A percentile compares a stretch with the other conserved stretches of the same genome.
These are phyloP conservation scores for Cyclocybe aegerita DNA, from an alignment of 768 basidiomycete genomes.

Conservation along the genomic window DNA sequence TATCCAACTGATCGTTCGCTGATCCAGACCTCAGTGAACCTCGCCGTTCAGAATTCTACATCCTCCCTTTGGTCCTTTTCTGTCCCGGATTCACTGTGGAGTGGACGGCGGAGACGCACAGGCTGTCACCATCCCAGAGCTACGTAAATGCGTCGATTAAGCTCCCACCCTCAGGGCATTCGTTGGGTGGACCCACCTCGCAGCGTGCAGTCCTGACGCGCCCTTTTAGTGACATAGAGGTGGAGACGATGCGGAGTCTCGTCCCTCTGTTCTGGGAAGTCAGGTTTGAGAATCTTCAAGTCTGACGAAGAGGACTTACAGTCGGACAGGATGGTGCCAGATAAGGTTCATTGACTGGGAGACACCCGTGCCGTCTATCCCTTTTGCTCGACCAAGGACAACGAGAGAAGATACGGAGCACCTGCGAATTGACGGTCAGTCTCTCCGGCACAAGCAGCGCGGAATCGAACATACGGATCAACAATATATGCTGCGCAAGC, in stretches of 20 bases:
- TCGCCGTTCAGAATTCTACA: too few relatives aligned
- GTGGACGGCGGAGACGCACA: constrained; percentile 46
- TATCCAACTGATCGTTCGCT: too few relatives aligned
- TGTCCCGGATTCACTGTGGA: constrained; percentile 30
- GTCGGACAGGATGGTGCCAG: constrained; percentile 42
- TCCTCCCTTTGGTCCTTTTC: too few relatives aligned
- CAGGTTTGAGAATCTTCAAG: background rate
- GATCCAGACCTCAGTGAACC: too few relatives aligned
- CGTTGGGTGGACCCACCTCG: constrained; percentile 33
- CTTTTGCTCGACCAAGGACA: constrained; percentile 35
- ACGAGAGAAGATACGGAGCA: constrained; percentile 45
- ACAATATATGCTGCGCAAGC: constrained; percentile 56
- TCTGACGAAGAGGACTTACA: constrained; percentile 25
- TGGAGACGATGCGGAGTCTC: constrained; percentile 40
- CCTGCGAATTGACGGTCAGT: constrained; percentile 19
- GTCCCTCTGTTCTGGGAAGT: constrained; percentile 32
- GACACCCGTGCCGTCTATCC: constrained; percentile 43
- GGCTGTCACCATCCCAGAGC: constrained; percentile 41
- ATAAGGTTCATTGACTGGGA: constrained; percentile 52
- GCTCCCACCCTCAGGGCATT: background rate
- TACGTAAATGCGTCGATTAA: constrained; percentile 13
- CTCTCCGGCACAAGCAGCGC: background rate
- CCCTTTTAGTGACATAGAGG: constrained; percentile 40
- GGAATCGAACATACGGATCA: constrained; percentile 41
- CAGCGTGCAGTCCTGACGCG: constrained; percentile 41